A percentile compares a stretch with the other conserved stretches of the same genome.
Evolutionary conservation across 208 protist genomes (phyloP).

Genomic region (Angomonas ambiguus): DNA sequence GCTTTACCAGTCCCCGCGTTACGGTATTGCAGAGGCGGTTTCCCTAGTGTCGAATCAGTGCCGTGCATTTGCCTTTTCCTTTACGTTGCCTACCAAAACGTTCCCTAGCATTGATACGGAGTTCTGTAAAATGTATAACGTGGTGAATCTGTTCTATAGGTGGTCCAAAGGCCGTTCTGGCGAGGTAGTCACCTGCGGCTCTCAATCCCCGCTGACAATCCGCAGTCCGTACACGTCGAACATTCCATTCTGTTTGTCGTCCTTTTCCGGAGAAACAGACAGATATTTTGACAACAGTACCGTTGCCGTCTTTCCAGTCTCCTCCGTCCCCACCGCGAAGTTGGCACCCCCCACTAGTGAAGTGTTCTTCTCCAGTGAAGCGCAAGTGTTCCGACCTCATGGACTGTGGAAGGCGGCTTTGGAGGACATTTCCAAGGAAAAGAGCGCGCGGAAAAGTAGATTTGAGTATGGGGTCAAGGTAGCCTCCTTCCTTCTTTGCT

Average conservation of each 20-base stretch:
- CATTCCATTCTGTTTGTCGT: slow-evolving; percentile 2
- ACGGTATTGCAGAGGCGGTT: neutral
- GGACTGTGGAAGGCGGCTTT: slow-evolving; percentile 30
- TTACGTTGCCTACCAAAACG: neutral
- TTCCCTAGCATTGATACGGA: neutral
- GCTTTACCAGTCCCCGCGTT: neutral
- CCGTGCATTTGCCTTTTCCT: neutral
- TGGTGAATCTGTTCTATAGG: neutral
- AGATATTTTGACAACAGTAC: slow-evolving; percentile 18
- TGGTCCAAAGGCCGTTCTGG: neutral
- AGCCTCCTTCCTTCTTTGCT: neutral
- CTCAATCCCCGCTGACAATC: neutral
- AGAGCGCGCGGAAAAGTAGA: neutral
- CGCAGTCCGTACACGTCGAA: neutral
- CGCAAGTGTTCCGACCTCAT: slow-evolving; percentile 26
- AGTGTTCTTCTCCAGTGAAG: slow-evolving; percentile 18
- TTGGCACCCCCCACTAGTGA: slow-evolving; percentile 27
- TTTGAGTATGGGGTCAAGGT: neutral
- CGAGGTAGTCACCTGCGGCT: neutral
- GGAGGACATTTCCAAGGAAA: neutral
- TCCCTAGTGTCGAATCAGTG: neutral
- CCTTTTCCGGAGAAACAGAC: neutral
- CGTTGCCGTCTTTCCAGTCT: slow-evolving; percentile 18
- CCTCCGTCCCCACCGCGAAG: slow-evolving; percentile 26
- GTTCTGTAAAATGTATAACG: neutral